These are phyloP conservation scores for Fusarium buharicum DNA, from an alignment of 2,329 filamentous ascomycete genomes.

Conservation along the genomic window DNA sequence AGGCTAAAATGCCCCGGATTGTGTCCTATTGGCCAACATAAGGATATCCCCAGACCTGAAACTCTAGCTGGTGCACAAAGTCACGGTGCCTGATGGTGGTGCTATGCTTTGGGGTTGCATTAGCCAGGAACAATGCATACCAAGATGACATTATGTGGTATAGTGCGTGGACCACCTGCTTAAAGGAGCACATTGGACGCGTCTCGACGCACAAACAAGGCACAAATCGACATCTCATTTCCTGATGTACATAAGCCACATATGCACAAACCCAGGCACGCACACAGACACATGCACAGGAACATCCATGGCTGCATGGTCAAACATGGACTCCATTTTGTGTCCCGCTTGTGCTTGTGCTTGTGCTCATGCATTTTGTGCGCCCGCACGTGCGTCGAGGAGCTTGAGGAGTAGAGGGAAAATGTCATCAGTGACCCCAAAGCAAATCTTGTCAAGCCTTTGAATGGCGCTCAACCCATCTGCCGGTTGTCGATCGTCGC, in stretches of 20 bases:
- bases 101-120: slow-evolving; percentile 45
- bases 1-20: slow-evolving; percentile 38
- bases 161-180: slow-evolving; percentile 29
- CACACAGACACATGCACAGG: slow-evolving; percentile 24
- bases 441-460: slow-evolving; percentile 9
- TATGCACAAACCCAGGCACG: slow-evolving; percentile 33
- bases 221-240: slow-evolving; percentile 46
- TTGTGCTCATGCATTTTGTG: slow-evolving; percentile 21
- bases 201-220: slow-evolving; percentile 38
- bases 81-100: slow-evolving; percentile 25
- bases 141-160: slow-evolving; percentile 21
- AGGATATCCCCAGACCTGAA: slow-evolving; percentile 46
- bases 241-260: slow-evolving; percentile 44
- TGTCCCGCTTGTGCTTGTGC: slow-evolving; percentile 35
- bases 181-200: slow-evolving; percentile 19
- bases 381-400: slow-evolving; percentile 23
- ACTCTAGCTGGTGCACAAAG: slow-evolving; percentile 52
- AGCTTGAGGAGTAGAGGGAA: neutral
- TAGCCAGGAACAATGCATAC: slow-evolving; percentile 45
- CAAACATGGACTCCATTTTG: slow-evolving; percentile 15
- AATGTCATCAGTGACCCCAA: slow-evolving; percentile 8
- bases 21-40: slow-evolving; percentile 46
- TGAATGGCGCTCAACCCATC: slow-evolving; percentile 31
- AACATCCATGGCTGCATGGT: slow-evolving; percentile 19
- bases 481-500: slow-evolving; percentile 38